phyloP scores from a whole-genome alignment of 345 rosid species.

The Orychophragmus violaceus region DNA sequence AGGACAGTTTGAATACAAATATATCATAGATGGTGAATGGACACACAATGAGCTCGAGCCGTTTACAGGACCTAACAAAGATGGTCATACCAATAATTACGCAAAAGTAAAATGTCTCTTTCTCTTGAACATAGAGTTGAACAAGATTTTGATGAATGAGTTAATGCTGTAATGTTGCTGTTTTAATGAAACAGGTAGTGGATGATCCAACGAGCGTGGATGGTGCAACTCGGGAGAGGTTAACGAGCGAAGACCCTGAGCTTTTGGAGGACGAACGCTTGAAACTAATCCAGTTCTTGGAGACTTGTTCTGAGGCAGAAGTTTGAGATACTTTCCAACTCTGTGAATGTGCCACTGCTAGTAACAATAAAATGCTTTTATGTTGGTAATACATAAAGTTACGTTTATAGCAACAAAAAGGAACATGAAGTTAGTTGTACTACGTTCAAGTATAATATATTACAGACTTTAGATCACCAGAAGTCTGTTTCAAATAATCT shows the following conservation, averaged over 20 bases:
- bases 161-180: not conserved
- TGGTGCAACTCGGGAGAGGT: conserved; percentile 44
- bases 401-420: not conserved
- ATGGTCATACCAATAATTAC: conserved; percentile 79
- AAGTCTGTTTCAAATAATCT: no score
- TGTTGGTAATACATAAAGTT: conserved; percentile 11
- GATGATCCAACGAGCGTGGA: conserved; percentile 37
- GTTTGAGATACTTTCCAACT: not conserved
- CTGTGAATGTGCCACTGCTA: conserved; percentile 2
- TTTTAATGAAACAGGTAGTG: conserved; percentile 38
- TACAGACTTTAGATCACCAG: not conserved
- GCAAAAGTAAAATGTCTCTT: conserved; percentile 42
- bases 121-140: not conserved
- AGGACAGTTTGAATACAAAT: conserved; percentile 88
- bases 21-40: conserved; percentile 86
- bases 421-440: not conserved
- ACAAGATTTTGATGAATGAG: conserved; percentile 2
- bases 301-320: conserved; percentile 34
- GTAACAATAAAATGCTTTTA: conserved; percentile 18
- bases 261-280: conserved; percentile 51
- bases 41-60: conserved; percentile 49
- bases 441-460: not conserved
- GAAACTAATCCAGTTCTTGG: conserved; percentile 54
- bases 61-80: conserved; percentile 57
- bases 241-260: conserved; percentile 52